Evolutionary conservation across 1,284 basidiomycete species (phyloP).

Genomic region (Marasmius tenuissimus): DNA sequence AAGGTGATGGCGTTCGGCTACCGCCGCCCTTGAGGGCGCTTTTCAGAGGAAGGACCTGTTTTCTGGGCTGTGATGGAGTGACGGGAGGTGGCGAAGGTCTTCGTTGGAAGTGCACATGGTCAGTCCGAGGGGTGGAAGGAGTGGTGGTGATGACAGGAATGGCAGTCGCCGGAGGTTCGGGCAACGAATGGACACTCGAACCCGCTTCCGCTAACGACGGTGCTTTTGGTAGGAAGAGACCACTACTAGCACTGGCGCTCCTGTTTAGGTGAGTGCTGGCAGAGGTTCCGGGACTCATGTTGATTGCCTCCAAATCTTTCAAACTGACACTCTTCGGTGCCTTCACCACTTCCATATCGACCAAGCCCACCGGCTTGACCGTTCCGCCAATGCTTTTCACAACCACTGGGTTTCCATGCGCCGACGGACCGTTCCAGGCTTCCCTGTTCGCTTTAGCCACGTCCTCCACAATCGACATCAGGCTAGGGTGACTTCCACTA

Average conservation of each 20-base stretch:
- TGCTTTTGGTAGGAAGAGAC: not conserved
- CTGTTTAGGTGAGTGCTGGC: not conserved
- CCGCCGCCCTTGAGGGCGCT: slow-evolving; percentile 56
- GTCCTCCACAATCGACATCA: slow-evolving; percentile 70
- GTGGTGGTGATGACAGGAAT: not conserved
- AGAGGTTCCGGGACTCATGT: not conserved
- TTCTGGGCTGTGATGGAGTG: not conserved
- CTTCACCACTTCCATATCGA: slow-evolving; percentile 21
- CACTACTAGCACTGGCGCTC: not conserved
- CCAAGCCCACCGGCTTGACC: slow-evolving; percentile 2
- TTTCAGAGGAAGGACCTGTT: slow-evolving; percentile 48
- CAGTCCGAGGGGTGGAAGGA: not conserved
- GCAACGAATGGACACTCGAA: not conserved
- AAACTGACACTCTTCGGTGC: slow-evolving; percentile 31
- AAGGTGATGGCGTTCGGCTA: slow-evolving; percentile 49
- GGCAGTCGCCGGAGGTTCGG: not conserved
- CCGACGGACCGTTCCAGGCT: slow-evolving; percentile 21
- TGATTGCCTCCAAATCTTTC: slow-evolving; percentile 23
- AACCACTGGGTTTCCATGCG: slow-evolving; percentile 16
- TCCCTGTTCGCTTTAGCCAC: slow-evolving; percentile 45
- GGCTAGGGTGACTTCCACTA: slow-evolving; percentile 32
- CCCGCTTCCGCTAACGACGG: not conserved
- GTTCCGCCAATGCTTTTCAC: slow-evolving; percentile 11
- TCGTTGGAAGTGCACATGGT: not conserved
- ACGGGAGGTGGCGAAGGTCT: not conserved